A percentile compares a stretch with the other conserved stretches of the same genome.
phyloP scores from a whole-genome alignment of 306 rosid genomes.

The Benincasa hispida region DNA sequence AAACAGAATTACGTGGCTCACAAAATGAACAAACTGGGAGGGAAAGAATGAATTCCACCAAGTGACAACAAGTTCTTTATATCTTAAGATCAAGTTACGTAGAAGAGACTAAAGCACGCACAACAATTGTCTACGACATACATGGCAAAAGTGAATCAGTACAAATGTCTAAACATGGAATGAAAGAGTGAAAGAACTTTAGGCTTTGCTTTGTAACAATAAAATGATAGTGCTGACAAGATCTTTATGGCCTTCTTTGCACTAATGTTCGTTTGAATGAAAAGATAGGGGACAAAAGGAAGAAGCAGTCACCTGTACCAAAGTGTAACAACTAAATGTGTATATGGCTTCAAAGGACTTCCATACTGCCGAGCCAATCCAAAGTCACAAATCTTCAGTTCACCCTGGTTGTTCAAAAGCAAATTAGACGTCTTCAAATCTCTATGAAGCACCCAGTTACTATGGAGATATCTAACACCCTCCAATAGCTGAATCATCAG shows the following conservation, averaged over 20 bases:
- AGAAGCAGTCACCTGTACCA: slow-evolving; percentile 73
- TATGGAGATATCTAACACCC: slow-evolving; percentile 86
- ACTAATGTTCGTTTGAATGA: background rate
- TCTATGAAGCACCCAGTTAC: slow-evolving; percentile 90
- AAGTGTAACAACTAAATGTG: slow-evolving; percentile 77
- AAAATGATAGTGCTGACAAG: background rate
- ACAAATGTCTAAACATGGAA: background rate
- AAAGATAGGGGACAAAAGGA: background rate
- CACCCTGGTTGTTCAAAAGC: slow-evolving; percentile 60
- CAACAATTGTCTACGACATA: background rate
- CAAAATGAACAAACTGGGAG: background rate
- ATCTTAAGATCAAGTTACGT: no score
- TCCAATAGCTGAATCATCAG: slow-evolving; percentile 59
- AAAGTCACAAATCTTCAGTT: slow-evolving; percentile 83
- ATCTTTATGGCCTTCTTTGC: background rate
- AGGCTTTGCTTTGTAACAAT: background rate
- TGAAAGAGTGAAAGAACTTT: background rate
- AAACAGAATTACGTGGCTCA: background rate
- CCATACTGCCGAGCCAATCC: slow-evolving; percentile 93
- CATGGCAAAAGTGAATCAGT: background rate
- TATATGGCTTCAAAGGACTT: slow-evolving; percentile 72
- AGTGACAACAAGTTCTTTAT: background rate
- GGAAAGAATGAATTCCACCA: background rate
- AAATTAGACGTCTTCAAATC: slow-evolving; percentile 89
- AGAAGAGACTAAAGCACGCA: background rate